Conservation (phyloP, 73 alveolate genomes). For the Tetrahymena thermophila region DNA sequence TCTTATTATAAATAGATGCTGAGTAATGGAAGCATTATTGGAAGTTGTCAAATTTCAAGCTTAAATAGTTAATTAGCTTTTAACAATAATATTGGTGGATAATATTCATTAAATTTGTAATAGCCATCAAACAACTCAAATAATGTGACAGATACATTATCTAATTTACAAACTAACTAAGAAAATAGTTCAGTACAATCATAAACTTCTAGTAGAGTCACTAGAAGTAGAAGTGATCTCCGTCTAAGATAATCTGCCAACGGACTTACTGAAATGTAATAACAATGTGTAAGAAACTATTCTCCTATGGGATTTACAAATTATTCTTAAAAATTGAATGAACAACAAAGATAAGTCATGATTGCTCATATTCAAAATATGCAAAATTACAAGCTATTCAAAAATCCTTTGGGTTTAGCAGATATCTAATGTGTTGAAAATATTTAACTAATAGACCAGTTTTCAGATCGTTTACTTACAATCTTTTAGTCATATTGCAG, state of each 20-base stretch:
- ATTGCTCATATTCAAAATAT: background rate
- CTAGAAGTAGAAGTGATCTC: background rate
- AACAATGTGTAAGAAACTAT: background rate
- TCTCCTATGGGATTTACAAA: background rate
- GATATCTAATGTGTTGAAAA: background rate
- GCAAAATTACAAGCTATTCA: background rate
- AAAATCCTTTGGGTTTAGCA: background rate
- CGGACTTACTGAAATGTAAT: background rate
- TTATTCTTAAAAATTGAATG: background rate
- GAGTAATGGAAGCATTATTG: background rate
- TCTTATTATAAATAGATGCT: background rate
- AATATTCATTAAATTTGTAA: background rate
- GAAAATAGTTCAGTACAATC: background rate
- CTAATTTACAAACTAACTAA: background rate
- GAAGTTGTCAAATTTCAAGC: background rate
- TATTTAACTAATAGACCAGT: conserved; percentile 8
- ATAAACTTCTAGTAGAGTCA: background rate
- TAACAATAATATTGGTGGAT: background rate
- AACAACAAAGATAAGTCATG: background rate
- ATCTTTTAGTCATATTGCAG: conserved; percentile 54
- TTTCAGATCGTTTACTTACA: conserved; percentile 32
- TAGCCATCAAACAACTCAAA: background rate
- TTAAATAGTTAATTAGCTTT: background rate
- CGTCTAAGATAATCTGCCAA: background rate
- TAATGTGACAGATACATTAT: background rate